These are phyloP conservation scores for Exophiala alcalophila DNA, from an alignment of 2,329 filamentous ascomycete genomes.

Conservation along the genomic window DNA sequence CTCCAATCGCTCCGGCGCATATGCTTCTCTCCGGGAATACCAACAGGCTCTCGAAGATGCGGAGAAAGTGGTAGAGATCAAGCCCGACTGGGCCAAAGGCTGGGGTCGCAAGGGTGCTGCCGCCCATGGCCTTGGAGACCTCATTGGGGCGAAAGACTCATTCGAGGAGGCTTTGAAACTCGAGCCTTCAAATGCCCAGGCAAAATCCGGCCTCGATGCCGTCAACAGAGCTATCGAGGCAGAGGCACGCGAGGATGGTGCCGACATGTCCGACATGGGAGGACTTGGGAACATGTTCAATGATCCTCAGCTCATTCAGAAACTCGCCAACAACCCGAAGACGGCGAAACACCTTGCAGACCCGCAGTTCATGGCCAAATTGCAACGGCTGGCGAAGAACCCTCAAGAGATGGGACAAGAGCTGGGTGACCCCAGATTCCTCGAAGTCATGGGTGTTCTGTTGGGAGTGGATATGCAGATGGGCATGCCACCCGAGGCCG, in stretches of 20 bases:
- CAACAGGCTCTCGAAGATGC: constrained; percentile 82
- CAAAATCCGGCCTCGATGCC: constrained; percentile 80
- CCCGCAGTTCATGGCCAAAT: constrained; percentile 82
- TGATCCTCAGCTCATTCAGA: constrained; percentile 83
- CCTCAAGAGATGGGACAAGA: constrained; percentile 72
- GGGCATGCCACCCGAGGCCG: constrained; percentile 50
- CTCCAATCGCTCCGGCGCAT: constrained; percentile 86
- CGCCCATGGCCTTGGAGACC: constrained; percentile 80
- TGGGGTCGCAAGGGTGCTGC: constrained; percentile 92
- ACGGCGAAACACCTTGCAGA: constrained; percentile 79
- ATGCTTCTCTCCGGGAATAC: constrained; percentile 89
- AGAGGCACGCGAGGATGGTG: constrained; percentile 63
- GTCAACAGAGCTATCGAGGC: constrained; percentile 85
- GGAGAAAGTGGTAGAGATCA: constrained; percentile 87
- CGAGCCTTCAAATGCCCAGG: constrained; percentile 85
- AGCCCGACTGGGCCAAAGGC: constrained; percentile 97
- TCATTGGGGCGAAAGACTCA: constrained; percentile 80
- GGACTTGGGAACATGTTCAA: constrained; percentile 92
- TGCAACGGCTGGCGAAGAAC: constrained; percentile 77
- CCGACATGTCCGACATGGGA: constrained; percentile 58
- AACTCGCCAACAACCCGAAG: constrained; percentile 92
- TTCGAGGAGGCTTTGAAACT: constrained; percentile 94
- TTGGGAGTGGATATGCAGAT: constrained; percentile 91
- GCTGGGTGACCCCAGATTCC: constrained; percentile 85
- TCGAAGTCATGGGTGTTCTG: constrained; percentile 89